Evolutionary conservation across 2,329 filamentous ascomycete genomes (phyloP).

Genomic region (Endothia cerciana): DNA sequence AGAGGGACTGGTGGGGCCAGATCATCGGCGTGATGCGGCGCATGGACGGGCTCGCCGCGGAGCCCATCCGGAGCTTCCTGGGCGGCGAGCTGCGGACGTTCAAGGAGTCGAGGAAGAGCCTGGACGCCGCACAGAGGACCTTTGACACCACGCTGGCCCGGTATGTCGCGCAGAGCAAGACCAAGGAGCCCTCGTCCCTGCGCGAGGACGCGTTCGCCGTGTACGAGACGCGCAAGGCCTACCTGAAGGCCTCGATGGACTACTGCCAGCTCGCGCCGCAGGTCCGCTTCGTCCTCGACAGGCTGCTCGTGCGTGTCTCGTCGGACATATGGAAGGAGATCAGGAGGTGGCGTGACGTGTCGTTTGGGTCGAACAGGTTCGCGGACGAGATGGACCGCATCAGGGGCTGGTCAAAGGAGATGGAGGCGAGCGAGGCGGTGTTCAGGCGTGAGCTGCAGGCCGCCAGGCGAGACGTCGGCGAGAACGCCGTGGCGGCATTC

Average conservation of each 20-base stretch:
- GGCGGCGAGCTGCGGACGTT: constrained; percentile 79
- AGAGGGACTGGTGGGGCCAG: constrained; percentile 84
- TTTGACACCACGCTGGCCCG: constrained; percentile 83
- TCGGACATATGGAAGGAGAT: constrained; percentile 89
- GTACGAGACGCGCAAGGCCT: constrained; percentile 88
- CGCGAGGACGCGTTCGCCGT: constrained; percentile 95
- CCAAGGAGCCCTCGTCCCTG: constrained; percentile 88
- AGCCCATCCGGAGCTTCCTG: constrained; percentile 81
- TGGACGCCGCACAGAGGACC: constrained; percentile 81
- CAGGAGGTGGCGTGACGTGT: constrained; percentile 69
- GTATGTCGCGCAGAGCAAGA: constrained; percentile 84
- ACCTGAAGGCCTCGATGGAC: constrained; percentile 90
- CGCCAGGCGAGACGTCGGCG: constrained; percentile 81
- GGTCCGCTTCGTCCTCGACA: constrained; percentile 81
- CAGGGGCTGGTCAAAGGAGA: constrained; percentile 89
- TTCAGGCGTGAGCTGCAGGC: constrained; percentile 82
- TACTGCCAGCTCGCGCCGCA: constrained; percentile 89
- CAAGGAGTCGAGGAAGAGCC: constrained; percentile 76
- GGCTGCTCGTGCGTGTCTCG: constrained; percentile 81
- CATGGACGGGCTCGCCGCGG: constrained; percentile 75
- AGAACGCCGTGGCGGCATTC: constrained; percentile 68
- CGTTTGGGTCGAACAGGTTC: constrained; percentile 67
- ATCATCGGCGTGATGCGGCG: constrained; percentile 75
- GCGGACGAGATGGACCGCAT: constrained; percentile 86
- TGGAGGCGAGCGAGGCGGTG: constrained; percentile 84